Percentiles rank a stretch among this genome's conserved stretches.
phyloP scores from a whole-genome alignment of 345 rosid genomes.

The Boechera divaricarpa region DNA sequence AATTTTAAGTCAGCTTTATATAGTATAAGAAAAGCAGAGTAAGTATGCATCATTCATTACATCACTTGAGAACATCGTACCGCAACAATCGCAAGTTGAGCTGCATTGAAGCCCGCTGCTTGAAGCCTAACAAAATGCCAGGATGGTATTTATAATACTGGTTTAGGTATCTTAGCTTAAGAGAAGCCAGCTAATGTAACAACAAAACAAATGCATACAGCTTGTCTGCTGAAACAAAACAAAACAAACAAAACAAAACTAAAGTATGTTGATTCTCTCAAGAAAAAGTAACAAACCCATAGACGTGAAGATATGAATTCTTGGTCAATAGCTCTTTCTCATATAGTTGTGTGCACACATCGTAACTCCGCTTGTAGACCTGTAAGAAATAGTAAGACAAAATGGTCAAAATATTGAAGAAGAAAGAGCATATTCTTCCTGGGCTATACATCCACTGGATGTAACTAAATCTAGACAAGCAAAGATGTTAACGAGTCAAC shows the following conservation, averaged over 20 bases:
- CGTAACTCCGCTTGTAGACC: constrained; percentile 90
- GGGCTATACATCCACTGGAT: constrained; percentile 18
- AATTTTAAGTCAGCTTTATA: constrained; percentile 5
- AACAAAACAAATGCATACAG: constrained; percentile 22
- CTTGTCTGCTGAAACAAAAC: not conserved
- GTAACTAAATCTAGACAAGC: constrained; percentile 10
- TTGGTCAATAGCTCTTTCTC: constrained; percentile 90
- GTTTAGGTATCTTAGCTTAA: constrained; percentile 13
- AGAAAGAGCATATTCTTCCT: not conserved
- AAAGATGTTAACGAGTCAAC: constrained; percentile 15
- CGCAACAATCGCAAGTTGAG: constrained; percentile 85
- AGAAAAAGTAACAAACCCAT: constrained; percentile 67
- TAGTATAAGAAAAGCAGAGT: constrained; percentile 25
- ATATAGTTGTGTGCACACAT: constrained; percentile 81
- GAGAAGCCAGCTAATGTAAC: not conserved
- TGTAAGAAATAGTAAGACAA: constrained; percentile 44
- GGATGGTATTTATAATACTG: constrained; percentile 14
- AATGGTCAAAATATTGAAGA: constrained; percentile 13
- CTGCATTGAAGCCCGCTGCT: constrained; percentile 69
- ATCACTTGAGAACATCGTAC: constrained; percentile 47
- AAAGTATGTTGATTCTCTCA: constrained; percentile 18
- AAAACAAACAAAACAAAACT: constrained; percentile 14
- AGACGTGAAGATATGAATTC: constrained; percentile 76
- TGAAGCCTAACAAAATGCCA: constrained; percentile 63
- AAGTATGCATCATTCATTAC: constrained; percentile 9